These are phyloP conservation scores for Colletotrichum sp. DNA, from an alignment of 2,329 filamentous ascomycete species.

Conservation along the genomic window DNA sequence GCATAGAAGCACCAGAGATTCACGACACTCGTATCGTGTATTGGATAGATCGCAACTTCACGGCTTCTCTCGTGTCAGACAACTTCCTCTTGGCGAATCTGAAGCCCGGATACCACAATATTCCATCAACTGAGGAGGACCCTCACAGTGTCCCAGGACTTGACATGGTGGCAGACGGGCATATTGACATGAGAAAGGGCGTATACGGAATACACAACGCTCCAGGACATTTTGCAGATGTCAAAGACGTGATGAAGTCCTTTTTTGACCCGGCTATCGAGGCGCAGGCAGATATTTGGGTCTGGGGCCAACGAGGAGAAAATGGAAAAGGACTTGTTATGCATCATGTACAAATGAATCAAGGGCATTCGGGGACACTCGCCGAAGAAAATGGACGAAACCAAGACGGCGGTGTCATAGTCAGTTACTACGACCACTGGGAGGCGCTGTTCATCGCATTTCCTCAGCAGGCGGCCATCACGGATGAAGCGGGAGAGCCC, in stretches of 20 bases:
- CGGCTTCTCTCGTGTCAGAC: neutral
- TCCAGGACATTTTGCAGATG: accelerated
- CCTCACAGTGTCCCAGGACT: neutral
- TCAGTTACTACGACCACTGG: neutral
- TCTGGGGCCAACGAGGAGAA: neutral
- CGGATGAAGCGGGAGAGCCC: neutral
- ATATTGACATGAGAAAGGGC: neutral
- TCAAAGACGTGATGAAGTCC: neutral
- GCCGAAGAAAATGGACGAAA: neutral
- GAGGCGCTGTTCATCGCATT: neutral
- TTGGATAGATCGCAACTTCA: neutral
- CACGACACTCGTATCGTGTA: neutral
- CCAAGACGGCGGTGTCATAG: neutral
- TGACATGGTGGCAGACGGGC: neutral
- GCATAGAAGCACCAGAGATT: neutral
- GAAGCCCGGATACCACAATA: neutral
- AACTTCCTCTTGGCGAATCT: neutral
- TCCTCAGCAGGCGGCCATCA: neutral
- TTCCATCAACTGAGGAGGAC: neutral
- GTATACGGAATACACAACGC: accelerated
- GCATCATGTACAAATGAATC: neutral
- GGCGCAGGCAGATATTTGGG: neutral
- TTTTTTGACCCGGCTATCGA: neutral
- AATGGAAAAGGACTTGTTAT: neutral
- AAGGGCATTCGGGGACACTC: neutral